phyloP scores from a whole-genome alignment of 768 basidiomycete species.

The Mycena olivaceomarginata region DNA sequence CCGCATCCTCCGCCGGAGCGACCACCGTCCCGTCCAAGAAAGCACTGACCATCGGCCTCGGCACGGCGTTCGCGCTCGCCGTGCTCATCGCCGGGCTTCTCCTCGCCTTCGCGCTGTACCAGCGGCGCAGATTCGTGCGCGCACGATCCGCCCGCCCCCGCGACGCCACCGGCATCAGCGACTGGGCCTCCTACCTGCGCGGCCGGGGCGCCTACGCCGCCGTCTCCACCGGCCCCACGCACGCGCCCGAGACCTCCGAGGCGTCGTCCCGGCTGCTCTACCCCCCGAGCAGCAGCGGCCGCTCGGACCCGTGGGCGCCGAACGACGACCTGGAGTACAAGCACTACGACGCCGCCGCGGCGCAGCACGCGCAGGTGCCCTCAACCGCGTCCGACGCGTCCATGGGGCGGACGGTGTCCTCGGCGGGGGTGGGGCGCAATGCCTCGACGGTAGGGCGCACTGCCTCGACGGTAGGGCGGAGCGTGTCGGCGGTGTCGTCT shows the following conservation, averaged over 20 bases:
- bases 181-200: slow-evolving; percentile 28
- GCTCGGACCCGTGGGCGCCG: slow-evolving; percentile 23
- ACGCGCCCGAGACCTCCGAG: slow-evolving; percentile 14
- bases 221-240: not conserved
- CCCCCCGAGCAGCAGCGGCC: not conserved
- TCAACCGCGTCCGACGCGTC: slow-evolving; percentile 11
- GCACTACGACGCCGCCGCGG: not conserved
- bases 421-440: not conserved
- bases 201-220: slow-evolving; percentile 26
- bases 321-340: not conserved
- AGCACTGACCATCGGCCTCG: slow-evolving; percentile 27
- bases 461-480: not conserved
- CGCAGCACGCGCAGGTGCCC: not conserved
- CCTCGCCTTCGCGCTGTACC: slow-evolving; percentile 16
- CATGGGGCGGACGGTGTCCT: not conserved
- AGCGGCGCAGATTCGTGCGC: slow-evolving; percentile 11
- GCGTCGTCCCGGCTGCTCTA: slow-evolving; percentile 9
- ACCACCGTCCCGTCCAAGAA: not conserved
- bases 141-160: not conserved
- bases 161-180: not conserved
- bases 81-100: slow-evolving; percentile 6
- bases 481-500: not conserved
- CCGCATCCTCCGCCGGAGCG: slow-evolving; percentile 25
- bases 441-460: too few relatives aligned
- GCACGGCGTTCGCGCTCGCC: slow-evolving; percentile 10